These are phyloP conservation scores for Chlamydomonas eustigma DNA, from an alignment of 139 green algal genomes.

Conservation along the genomic window DNA sequence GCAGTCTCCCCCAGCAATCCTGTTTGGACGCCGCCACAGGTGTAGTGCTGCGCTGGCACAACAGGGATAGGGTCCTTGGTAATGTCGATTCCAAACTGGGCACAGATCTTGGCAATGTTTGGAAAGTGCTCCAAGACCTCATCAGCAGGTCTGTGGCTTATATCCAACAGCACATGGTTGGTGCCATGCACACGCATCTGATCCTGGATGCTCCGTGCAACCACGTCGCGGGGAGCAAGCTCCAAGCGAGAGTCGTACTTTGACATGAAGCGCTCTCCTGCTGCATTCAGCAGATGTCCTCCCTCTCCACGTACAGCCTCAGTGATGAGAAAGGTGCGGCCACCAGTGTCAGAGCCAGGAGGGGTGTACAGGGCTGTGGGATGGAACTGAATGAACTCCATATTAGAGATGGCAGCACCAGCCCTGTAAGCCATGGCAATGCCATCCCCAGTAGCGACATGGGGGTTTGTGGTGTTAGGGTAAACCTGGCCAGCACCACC, in stretches of 20 bases:
- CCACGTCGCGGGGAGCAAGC: slow-evolving; percentile 92
- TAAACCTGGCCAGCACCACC: slow-evolving; percentile 93
- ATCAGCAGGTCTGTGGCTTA: slow-evolving; percentile 71
- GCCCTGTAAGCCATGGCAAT: slow-evolving; percentile 93
- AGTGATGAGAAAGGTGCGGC: slow-evolving; percentile 87
- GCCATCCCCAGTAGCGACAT: slow-evolving; percentile 92
- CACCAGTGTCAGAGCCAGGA: slow-evolving; percentile 21
- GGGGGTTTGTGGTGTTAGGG: slow-evolving; percentile 95
- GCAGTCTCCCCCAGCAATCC: slow-evolving; percentile 84
- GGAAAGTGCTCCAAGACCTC: slow-evolving; percentile 88
- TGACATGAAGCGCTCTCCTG: slow-evolving; percentile 92
- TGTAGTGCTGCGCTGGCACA: slow-evolving; percentile 94
- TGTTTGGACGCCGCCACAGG: slow-evolving; percentile 91
- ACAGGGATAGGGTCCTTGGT: slow-evolving; percentile 90
- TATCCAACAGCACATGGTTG: slow-evolving; percentile 89
- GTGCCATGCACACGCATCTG: slow-evolving; percentile 69
- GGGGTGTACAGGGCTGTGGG: slow-evolving; percentile 87
- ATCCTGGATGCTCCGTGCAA: slow-evolving; percentile 86
- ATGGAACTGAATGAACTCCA: slow-evolving; percentile 99
- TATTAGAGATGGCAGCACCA: slow-evolving; percentile 78
- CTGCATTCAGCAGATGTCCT: slow-evolving; percentile 80
- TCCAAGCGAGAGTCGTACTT: slow-evolving; percentile 85
- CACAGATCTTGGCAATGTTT: slow-evolving; percentile 79
- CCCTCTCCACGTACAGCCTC: slow-evolving; percentile 95
- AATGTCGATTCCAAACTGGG: slow-evolving; percentile 87